Evolutionary conservation across 768 basidiomycete genomes (phyloP).

Genomic region (Suillus tomentosus): DNA sequence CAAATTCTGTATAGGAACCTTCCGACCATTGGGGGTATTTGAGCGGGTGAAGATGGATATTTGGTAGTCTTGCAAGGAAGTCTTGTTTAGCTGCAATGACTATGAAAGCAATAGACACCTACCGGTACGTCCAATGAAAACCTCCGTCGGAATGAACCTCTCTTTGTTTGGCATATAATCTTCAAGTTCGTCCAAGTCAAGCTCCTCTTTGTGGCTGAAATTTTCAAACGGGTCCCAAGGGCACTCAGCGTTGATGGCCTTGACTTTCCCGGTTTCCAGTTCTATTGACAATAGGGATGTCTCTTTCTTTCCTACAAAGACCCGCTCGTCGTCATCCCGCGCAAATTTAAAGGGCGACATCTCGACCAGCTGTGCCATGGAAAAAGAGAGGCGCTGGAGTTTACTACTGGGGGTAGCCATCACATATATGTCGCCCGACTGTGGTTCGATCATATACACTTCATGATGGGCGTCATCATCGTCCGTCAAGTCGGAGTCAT

Average conservation of each 20-base stretch:
- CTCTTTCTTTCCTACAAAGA: constrained; percentile 91
- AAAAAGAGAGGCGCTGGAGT: constrained; percentile 86
- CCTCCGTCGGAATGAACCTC: constrained; percentile 37
- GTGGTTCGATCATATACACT: constrained; percentile 92
- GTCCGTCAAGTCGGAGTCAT: constrained; percentile 56
- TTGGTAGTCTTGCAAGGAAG: constrained; percentile 69
- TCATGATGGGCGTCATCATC: constrained; percentile 60
- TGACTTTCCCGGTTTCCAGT: constrained; percentile 78
- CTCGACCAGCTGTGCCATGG: constrained; percentile 92
- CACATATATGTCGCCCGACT: constrained; percentile 92
- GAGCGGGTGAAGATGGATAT: constrained; percentile 78
- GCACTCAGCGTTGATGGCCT: constrained; percentile 75
- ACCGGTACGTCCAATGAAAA: constrained; percentile 73
- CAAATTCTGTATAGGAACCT: constrained; percentile 70
- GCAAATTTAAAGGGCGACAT: constrained; percentile 80
- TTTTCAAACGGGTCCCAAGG: constrained; percentile 73
- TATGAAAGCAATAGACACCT: constrained; percentile 23
- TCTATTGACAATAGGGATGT: constrained; percentile 78
- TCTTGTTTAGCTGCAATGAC: not conserved
- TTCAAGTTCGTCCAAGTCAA: constrained; percentile 64
- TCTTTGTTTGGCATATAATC: constrained; percentile 42
- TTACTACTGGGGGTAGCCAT: constrained; percentile 67
- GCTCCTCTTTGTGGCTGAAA: constrained; percentile 40
- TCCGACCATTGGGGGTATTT: constrained; percentile 34
- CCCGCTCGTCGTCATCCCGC: constrained; percentile 53